Base-by-base conservation (phyloP, 148 eudicot genomes). In the Cornus controversa region DNA sequence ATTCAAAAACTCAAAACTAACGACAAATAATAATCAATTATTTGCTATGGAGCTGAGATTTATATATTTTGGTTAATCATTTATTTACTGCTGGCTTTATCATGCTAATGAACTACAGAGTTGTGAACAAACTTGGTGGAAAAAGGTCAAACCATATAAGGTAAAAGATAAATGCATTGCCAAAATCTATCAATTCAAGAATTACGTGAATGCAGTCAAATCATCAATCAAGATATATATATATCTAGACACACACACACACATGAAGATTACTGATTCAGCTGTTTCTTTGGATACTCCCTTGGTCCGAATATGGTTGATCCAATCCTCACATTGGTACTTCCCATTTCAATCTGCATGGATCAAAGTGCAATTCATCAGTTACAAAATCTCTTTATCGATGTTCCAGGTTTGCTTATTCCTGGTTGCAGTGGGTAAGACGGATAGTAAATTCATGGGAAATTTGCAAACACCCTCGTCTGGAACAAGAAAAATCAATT, bases 231-330 rank as follows among this genome's bases (percentile, higher is more conserved):
- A 50, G 5, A 40, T 7, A 50, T 50, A 15, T 50, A 13, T 50
- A n/a, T n/a, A n/a, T n/a, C n/a, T n/a, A n/a, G n/a, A n/a, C n/a
- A n/a, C n/a, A n/a, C n/a, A n/a, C n/a, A n/a, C n/a, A n/a, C n/a
- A 16, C 18, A 50, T 50, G 57, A 50, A 13, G 57, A 50, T 13
- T 3, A 50, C 20, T 50, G 18, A 50, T 50, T 11, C 83, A 75
- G 53, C 40, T 79, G 85, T 75, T 84, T 91, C 84, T 88, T 89
- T 14, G 98, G 74, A 71, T 96, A 93, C n/a, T 89, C 90, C 84
- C 99, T 91, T 6, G 98, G 97, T 73, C 99, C 99, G 67, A 96
- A 96, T 82, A 96, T 93, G 67, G 97, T 96, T 45, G 99, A 88
- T 71, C 98, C 99, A 50, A 96, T 86, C 82, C 99, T 90, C 75